Percentiles rank a stretch among this genome's conserved stretches.
phyloP scores from a whole-genome alignment of 1,139 yeast species.

The Geotrichum histeridarum region DNA sequence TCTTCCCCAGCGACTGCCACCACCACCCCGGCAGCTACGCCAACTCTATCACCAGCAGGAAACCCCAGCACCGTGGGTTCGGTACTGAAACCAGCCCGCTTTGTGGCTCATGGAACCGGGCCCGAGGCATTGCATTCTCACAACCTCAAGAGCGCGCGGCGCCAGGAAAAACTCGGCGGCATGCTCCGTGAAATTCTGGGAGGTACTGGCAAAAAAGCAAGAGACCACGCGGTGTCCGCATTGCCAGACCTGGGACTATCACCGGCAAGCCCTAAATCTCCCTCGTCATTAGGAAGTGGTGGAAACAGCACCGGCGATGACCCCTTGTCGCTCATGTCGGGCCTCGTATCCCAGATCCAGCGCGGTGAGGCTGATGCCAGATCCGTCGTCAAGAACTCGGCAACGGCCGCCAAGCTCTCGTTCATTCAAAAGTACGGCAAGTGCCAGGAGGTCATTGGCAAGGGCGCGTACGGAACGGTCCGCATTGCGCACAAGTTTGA shows the following conservation, averaged over 20 bases:
- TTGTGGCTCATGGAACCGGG: conserved; percentile 7
- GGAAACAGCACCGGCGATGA: conserved; percentile 12
- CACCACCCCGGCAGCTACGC: background rate
- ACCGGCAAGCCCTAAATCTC: conserved; percentile 12
- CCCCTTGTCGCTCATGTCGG: conserved; percentile 72
- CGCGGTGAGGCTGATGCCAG: conserved; percentile 19
- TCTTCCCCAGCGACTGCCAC: background rate
- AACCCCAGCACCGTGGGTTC: conserved; percentile 3
- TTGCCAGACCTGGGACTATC: conserved; percentile 52
- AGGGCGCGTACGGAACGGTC: conserved; percentile 83
- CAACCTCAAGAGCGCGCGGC: conserved; percentile 63
- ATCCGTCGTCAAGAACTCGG: conserved; percentile 22
- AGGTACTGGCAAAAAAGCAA: conserved; percentile 55
- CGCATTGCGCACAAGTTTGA: conserved; percentile 59
- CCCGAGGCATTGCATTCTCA: conserved; percentile 54
- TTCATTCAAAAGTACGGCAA: conserved; percentile 69
- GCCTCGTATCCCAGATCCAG: conserved; percentile 46
- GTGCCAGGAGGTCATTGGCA: conserved; percentile 74
- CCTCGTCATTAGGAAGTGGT: too few relatives aligned
- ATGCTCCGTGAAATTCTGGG: conserved; percentile 81
- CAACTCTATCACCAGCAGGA: too few relatives aligned
- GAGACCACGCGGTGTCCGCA: conserved; percentile 79
- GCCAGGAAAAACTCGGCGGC: conserved; percentile 82
- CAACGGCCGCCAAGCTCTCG: conserved; percentile 27
- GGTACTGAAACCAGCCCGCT: conserved; percentile 15